Percentiles rank a stretch among this genome's conserved stretches.
These are phyloP conservation scores for Phytophthora foliorum DNA, from an alignment of 352 stramenopile species.

Conservation along the genomic window DNA sequence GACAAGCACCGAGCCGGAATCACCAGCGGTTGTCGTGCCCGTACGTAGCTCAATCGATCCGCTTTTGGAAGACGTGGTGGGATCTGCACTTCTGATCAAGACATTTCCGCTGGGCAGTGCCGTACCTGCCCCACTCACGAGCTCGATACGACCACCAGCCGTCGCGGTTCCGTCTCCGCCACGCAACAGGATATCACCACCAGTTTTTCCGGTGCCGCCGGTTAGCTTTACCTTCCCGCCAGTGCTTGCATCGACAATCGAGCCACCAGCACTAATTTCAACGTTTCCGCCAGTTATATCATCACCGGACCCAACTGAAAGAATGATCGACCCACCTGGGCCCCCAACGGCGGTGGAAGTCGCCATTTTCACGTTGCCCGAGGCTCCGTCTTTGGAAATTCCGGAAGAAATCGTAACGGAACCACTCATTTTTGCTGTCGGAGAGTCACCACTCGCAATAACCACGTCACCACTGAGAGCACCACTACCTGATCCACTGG, in stretches of 20 bases:
- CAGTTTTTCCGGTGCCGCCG: conserved; percentile 20
- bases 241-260: conserved; percentile 19
- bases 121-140: conserved; percentile 37
- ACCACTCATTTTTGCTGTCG: conserved; percentile 27
- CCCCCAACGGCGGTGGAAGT: conserved; percentile 32
- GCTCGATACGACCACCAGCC: conserved; percentile 32
- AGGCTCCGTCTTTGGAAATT: conserved; percentile 22
- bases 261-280: conserved; percentile 26
- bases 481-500: conserved; percentile 31
- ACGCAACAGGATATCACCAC: conserved; percentile 14
- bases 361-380: conserved; percentile 34
- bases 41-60: conserved; percentile 34
- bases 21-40: conserved; percentile 26
- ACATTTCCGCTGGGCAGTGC: conserved; percentile 33
- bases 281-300: conserved; percentile 21
- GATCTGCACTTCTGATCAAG: conserved; percentile 29
- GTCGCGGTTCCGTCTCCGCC: conserved; percentile 20
- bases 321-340: conserved; percentile 30
- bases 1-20: conserved; percentile 26
- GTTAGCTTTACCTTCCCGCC: conserved; percentile 20
- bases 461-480: conserved; percentile 38
- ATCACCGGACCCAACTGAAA: conserved; percentile 30
- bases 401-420: conserved; percentile 36
- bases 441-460: conserved; percentile 30
- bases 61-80: conserved; percentile 20